Percentiles rank a stretch among this genome's conserved stretches.
phyloP scores from a whole-genome alignment of 148 eudicot species.

The Rhododendron ovatum region DNA sequence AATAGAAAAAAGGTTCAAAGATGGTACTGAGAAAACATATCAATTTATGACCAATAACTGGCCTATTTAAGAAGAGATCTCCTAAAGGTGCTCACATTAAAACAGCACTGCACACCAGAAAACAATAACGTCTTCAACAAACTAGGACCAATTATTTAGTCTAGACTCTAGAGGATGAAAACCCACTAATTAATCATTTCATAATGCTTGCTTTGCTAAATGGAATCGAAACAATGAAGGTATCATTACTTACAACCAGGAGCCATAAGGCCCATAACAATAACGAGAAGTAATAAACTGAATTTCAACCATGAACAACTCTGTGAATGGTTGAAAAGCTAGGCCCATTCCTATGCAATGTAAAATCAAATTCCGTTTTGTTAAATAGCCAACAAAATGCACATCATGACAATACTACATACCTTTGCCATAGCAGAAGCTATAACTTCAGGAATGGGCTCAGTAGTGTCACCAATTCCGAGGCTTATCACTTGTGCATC shows the following conservation, averaged over 20 bases:
- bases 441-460: constrained; percentile 64
- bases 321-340: not conserved
- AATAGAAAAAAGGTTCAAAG: not conserved
- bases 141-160: not conserved
- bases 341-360: not conserved
- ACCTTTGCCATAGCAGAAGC: constrained; percentile 74
- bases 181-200: not conserved
- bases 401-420: constrained; percentile 9
- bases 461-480: constrained; percentile 83
- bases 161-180: not conserved
- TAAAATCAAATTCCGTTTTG: not conserved
- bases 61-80: not conserved
- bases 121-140: not conserved
- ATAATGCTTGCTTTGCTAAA: not conserved
- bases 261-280: not conserved
- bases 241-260: not conserved
- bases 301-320: not conserved
- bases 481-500: constrained; percentile 72
- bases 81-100: not conserved
- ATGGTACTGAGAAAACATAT: not conserved
- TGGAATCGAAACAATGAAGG: not conserved
- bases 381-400: not conserved
- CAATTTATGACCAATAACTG: not conserved
- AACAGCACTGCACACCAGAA: not conserved
- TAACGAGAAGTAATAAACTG: not conserved